Evolutionary conservation across 768 basidiomycete genomes (phyloP), one percentile per base, ranked within the genome.

Genomic region (Butyriboletus loyo): DNA sequence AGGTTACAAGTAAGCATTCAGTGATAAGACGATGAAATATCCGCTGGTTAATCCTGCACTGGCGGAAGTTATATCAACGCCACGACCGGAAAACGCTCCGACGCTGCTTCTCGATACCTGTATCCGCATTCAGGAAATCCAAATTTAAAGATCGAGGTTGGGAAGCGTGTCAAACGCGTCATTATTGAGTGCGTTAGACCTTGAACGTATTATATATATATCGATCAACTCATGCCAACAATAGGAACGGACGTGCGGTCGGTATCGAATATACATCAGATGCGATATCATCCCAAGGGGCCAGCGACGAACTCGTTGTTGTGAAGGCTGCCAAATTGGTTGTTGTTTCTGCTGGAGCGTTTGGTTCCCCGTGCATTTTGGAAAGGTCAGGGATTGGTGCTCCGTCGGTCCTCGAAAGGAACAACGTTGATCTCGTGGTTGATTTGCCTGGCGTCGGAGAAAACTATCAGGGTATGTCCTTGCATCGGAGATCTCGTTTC

Each of bases 401-500:
- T 1, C 58, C 63, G 3, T 62, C 68, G 0, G 56, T 85, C 8
- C 71, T 91, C 28, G 60, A 76, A 40, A 70, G 69, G 42, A 65
- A 77, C 46, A 74, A 72, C 3, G 73, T 91, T 37, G 53, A 61
- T 8, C 69, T 75, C 49, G 39, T 81, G 10, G 76, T 87, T 10
- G 83, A 89, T 48, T 77, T 91, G 7, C 87, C 87, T 5, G 87
- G 85, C 7, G 89, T 94, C 0, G 89, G 90, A 11, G 84, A 86
- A 62, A 80, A 89, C 56, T 82, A 80, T 47, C 74, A 77, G 57
- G 83, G 82, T 79, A 46, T 35, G 67, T 58, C 17, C 0, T 0
- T 22, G 4, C 1, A 3, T 5, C 4, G 2, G 5, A 1, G n/a
- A n/a, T n/a, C n/a, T 35, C 10, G 5, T 28, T n/a, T 32, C 27